Conservation (phyloP, 2,329 filamentous ascomycete genomes). For the Sclerotinia sclerotiorum region DNA sequence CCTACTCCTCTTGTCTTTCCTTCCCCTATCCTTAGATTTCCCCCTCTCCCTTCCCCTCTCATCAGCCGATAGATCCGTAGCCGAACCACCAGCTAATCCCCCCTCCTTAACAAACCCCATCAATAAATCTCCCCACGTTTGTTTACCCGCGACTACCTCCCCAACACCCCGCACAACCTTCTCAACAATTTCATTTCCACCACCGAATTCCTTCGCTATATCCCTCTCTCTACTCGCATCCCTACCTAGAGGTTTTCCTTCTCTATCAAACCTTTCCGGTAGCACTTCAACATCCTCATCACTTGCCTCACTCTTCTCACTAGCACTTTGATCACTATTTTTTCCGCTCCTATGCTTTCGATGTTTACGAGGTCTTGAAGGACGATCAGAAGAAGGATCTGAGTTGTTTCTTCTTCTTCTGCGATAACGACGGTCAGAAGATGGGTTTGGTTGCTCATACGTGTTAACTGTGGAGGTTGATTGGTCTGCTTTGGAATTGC, state of each 20-base stretch:
- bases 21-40: not conserved
- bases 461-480: constrained; percentile 17
- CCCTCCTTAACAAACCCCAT: constrained; percentile 32
- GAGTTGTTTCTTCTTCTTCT: constrained; percentile 33
- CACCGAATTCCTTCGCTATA: constrained; percentile 22
- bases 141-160: constrained; percentile 37
- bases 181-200: constrained; percentile 38
- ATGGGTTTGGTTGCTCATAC: constrained; percentile 21
- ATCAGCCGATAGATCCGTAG: not conserved
- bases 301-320: constrained; percentile 8
- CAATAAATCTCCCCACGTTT: constrained; percentile 38
- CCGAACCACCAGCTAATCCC: constrained; percentile 5
- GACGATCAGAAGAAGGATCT: constrained; percentile 38
- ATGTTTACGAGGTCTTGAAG: constrained; percentile 30
- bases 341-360: constrained; percentile 27
- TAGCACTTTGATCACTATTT: constrained; percentile 26
- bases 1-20: constrained; percentile 3
- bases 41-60: not conserved
- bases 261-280: constrained; percentile 37
- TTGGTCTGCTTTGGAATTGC: constrained; percentile 14
- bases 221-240: constrained; percentile 2
- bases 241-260: constrained; percentile 30
- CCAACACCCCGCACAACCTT: constrained; percentile 32
- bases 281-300: constrained; percentile 35
- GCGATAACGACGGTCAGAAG: constrained; percentile 22